phyloP scores from a whole-genome alignment of 768 basidiomycete species.

The Asterophora parasitica region DNA sequence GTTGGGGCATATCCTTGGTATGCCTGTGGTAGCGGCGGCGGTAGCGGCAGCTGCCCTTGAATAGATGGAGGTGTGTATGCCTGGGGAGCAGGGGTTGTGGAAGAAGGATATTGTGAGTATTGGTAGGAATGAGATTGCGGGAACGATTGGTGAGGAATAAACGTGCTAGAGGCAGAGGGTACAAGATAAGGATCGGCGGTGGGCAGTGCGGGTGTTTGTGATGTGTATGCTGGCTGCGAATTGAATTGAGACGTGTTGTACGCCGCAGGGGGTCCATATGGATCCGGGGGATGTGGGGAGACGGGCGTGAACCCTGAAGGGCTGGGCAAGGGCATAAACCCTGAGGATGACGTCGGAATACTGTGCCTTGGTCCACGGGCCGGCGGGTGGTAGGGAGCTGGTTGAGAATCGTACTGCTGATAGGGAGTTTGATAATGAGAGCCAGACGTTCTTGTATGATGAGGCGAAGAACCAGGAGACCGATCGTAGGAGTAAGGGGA shows the following conservation, averaged over 20 bases:
- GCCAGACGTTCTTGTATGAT: slow-evolving; percentile 23
- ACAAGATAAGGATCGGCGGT: slow-evolving; percentile 17
- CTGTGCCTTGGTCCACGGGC: slow-evolving; percentile 60
- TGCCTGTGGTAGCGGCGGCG: slow-evolving; percentile 29
- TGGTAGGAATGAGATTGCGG: slow-evolving; percentile 26
- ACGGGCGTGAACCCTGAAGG: slow-evolving; percentile 35
- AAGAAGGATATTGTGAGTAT: slow-evolving; percentile 33
- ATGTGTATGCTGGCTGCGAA: slow-evolving; percentile 24
- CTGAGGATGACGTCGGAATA: slow-evolving; percentile 60
- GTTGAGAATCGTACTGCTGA: slow-evolving; percentile 30
- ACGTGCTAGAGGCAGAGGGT: slow-evolving; percentile 32
- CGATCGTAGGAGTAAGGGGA: slow-evolving; percentile 37
- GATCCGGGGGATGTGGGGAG: slow-evolving; percentile 39
- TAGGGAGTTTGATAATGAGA: slow-evolving; percentile 34
- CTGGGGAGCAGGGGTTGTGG: slow-evolving; percentile 33
- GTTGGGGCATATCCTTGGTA: slow-evolving; percentile 28
- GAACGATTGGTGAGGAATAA: slow-evolving; percentile 35
- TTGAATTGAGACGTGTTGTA: slow-evolving; percentile 34
- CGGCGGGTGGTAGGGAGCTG: slow-evolving; percentile 32
- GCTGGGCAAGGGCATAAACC: slow-evolving; percentile 56
- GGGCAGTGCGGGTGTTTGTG: slow-evolving; percentile 20
- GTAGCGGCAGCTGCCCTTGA: slow-evolving; percentile 21
- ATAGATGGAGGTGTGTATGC: slow-evolving; percentile 29
- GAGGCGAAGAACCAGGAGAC: slow-evolving; percentile 31
- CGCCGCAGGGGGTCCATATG: slow-evolving; percentile 16